These are phyloP conservation scores for Agrocybe praecox DNA, from an alignment of 768 basidiomycete genomes.

Conservation along the genomic window DNA sequence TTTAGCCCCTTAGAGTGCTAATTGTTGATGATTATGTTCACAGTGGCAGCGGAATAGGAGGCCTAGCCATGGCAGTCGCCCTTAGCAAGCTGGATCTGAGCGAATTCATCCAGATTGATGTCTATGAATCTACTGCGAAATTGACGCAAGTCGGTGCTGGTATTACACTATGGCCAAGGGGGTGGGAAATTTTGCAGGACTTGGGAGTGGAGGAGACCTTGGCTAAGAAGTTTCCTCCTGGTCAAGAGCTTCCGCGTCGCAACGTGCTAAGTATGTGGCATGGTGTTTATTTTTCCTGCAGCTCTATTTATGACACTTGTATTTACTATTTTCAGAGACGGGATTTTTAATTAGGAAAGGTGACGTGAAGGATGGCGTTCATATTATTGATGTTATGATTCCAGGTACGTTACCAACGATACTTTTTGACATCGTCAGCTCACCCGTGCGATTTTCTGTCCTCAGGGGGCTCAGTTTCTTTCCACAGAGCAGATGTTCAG, in stretches of 20 bases:
- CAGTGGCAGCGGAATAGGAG: constrained; percentile 38
- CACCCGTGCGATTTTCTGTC: background rate
- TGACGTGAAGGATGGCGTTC: constrained; percentile 11
- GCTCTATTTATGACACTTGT: background rate
- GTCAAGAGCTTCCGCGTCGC: background rate
- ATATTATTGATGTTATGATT: constrained; percentile 8
- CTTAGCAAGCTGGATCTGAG: constrained; percentile 3
- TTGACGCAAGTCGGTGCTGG: constrained; percentile 50
- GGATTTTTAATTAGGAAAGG: constrained; percentile 16
- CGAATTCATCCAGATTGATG: constrained; percentile 35
- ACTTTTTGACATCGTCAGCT: constrained; percentile 16
- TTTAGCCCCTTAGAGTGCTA: background rate
- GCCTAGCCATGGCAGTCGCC: constrained; percentile 26
- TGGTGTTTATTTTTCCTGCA: background rate
- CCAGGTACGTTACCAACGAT: constrained; percentile 13
- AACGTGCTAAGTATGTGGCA: constrained; percentile 2
- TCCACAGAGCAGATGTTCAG: constrained; percentile 55
- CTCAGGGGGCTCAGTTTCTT: constrained; percentile 24
- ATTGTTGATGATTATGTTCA: background rate
- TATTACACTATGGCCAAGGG: constrained; percentile 42
- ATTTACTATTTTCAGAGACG: background rate
- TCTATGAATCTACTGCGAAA: constrained; percentile 45
- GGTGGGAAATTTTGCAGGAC: constrained; percentile 42
- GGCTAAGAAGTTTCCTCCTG: constrained; percentile 3
- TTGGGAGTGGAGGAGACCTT: constrained; percentile 35